Evolutionary conservation across 768 basidiomycete species (phyloP).

Genomic region (Kwoniella dendrophila): DNA sequence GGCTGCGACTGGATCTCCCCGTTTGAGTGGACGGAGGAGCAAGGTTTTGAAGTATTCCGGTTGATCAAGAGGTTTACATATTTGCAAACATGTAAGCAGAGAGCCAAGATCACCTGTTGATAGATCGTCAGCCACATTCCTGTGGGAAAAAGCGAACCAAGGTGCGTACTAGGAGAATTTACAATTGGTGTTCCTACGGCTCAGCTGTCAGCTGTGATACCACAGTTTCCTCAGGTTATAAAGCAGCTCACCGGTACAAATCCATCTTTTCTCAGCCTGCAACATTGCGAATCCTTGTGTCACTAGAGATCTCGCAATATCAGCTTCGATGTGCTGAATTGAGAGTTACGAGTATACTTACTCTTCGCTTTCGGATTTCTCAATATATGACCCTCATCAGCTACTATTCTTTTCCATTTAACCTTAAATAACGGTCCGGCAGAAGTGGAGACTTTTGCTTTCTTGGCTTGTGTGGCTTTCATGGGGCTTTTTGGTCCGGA

Average conservation of each 20-base stretch:
- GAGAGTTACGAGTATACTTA: constrained; percentile 58
- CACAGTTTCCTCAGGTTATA: constrained; percentile 59
- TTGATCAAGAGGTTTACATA: constrained; percentile 83
- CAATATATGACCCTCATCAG: constrained; percentile 88
- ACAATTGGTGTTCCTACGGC: constrained; percentile 79
- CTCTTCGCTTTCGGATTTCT: constrained; percentile 83
- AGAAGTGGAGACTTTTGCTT: constrained; percentile 57
- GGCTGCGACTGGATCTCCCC: constrained; percentile 68
- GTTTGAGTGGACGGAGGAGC: constrained; percentile 73
- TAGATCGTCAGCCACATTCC: constrained; percentile 68
- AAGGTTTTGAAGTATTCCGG: constrained; percentile 77
- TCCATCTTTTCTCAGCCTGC: constrained; percentile 49
- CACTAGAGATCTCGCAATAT: constrained; percentile 20
- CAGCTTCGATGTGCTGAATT: neutral
- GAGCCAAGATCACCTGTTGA: constrained; percentile 79
- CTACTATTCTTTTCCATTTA: constrained; percentile 81
- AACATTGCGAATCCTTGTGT: constrained; percentile 36
- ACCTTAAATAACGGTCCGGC: constrained; percentile 65
- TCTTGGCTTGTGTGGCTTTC: constrained; percentile 57
- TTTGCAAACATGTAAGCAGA: constrained; percentile 75
- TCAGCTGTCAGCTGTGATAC: neutral
- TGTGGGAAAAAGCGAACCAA: neutral
- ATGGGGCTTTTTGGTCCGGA: neutral
- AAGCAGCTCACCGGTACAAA: constrained; percentile 49
- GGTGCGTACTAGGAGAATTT: constrained; percentile 52